These are phyloP conservation scores for Taphrina pruni DNA, from an alignment of 1,139 yeast species.

Conservation along the genomic window DNA sequence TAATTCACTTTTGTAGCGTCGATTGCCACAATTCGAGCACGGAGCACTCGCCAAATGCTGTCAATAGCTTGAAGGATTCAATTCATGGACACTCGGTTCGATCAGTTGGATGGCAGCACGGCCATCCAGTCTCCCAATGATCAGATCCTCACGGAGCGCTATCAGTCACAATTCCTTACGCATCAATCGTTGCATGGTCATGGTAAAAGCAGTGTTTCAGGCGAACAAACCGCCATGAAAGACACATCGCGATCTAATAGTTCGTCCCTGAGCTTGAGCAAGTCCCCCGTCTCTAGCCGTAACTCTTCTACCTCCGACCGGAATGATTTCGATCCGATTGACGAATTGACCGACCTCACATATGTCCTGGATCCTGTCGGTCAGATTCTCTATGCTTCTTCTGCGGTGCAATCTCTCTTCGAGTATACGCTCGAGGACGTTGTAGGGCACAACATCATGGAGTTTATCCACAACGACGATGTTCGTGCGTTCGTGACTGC, in stretches of 20 bases:
- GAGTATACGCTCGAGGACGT: conserved; percentile 45
- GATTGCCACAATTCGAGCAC: not conserved
- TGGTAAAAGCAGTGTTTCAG: not conserved
- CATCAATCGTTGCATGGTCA: not conserved
- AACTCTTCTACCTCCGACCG: not conserved
- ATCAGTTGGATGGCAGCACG: not conserved
- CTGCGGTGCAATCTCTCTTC: conserved; percentile 45
- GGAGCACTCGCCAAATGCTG: not conserved
- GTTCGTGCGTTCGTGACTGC: conserved; percentile 46
- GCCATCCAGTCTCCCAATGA: not conserved
- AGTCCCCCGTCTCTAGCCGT: not conserved
- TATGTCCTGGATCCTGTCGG: conserved; percentile 47
- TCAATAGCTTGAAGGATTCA: too few species aligned
- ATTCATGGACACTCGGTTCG: not conserved
- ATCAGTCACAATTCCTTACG: not conserved
- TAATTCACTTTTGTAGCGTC: not conserved
- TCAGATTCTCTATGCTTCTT: conserved; percentile 46
- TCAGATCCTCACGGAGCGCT: not conserved
- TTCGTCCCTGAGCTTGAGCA: not conserved
- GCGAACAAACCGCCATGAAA: not conserved
- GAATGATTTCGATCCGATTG: conserved; percentile 12
- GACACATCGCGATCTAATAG: not conserved
- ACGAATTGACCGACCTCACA: conserved; percentile 41
- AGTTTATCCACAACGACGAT: conserved; percentile 48
- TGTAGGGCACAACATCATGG: conserved; percentile 45